Evolutionary conservation across 257 asterid genomes (phyloP).

Genomic region (Verbascum thapsus): DNA sequence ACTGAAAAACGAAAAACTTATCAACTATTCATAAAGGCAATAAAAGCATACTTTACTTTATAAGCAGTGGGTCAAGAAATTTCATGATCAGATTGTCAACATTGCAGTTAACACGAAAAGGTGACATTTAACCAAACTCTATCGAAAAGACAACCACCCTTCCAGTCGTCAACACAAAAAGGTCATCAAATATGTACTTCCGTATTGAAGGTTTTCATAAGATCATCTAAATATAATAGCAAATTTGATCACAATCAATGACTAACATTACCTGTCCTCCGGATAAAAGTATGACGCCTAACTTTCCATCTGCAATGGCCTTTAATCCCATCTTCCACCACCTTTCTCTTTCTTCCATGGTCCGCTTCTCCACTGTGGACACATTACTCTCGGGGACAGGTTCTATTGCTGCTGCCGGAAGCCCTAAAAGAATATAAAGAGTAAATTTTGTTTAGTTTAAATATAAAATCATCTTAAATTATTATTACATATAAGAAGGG

Average conservation of each 20-base stretch:
- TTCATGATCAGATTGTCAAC: slow-evolving; percentile 25
- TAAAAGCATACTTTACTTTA: slow-evolving; percentile 23
- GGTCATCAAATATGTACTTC: neutral
- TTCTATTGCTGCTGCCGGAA: slow-evolving; percentile 78
- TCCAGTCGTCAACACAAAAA: slow-evolving; percentile 7
- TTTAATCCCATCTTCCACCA: slow-evolving; percentile 95
- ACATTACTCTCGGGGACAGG: slow-evolving; percentile 81
- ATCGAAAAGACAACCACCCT: slow-evolving; percentile 17
- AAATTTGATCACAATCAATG: neutral
- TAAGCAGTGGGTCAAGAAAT: slow-evolving; percentile 27
- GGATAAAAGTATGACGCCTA: slow-evolving; percentile 86
- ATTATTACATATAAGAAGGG: slow-evolving; percentile 20
- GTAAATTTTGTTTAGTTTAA: slow-evolving; percentile 3
- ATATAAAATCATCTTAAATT: slow-evolving; percentile 1
- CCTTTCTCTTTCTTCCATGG: slow-evolving; percentile 85
- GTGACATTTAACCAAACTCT: slow-evolving; percentile 35
- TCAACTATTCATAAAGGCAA: slow-evolving; percentile 23
- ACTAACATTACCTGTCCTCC: slow-evolving; percentile 90
- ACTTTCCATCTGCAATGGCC: slow-evolving; percentile 85
- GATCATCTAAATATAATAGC: slow-evolving; percentile 11
- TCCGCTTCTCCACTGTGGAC: slow-evolving; percentile 85
- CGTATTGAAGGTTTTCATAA: slow-evolving; percentile 3
- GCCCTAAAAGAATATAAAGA: slow-evolving; percentile 48
- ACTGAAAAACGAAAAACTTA: slow-evolving; percentile 10
- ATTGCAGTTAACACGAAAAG: slow-evolving; percentile 27